These are phyloP conservation scores for Vaucheria bursata DNA, from an alignment of 352 stramenopile species.

Conservation along the genomic window DNA sequence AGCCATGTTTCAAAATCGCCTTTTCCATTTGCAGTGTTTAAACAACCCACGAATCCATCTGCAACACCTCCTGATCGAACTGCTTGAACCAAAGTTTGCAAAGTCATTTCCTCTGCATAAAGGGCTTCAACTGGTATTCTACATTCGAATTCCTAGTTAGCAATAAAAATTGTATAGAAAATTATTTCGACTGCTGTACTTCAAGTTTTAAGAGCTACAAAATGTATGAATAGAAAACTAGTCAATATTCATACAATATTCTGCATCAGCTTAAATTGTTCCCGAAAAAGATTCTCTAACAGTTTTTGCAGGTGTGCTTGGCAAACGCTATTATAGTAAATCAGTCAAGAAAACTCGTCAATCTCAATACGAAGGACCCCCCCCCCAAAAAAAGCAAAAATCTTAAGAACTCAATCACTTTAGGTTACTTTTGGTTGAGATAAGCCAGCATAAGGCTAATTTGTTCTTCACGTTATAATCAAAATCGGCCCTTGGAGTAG, in stretches of 20 bases:
- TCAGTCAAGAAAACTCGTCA: too few relatives aligned
- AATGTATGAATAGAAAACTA: not conserved
- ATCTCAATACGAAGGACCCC: too few relatives aligned
- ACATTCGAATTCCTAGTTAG: not conserved
- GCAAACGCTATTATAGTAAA: not conserved
- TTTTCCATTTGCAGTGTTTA: not conserved
- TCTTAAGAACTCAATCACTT: too few relatives aligned
- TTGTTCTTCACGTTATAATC: too few relatives aligned
- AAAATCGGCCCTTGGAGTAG: too few relatives aligned
- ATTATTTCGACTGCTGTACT: not conserved
- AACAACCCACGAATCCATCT: not conserved
- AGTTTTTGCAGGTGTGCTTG: not conserved
- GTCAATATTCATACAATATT: not conserved
- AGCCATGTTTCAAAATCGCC: not conserved
- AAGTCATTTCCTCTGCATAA: slow-evolving; percentile 4
- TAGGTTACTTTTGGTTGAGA: too few relatives aligned
- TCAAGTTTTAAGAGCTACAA: not conserved
- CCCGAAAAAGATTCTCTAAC: not conserved
- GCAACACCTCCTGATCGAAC: not conserved
- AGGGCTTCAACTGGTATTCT: not conserved
- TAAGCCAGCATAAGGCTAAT: too few relatives aligned
- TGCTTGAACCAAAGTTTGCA: not conserved
- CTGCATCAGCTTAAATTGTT: not conserved
- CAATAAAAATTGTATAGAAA: not conserved
- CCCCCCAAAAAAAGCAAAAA: too few relatives aligned